Conservation (phyloP, 1,139 yeast species). For the Candida labiduridarum region DNA sequence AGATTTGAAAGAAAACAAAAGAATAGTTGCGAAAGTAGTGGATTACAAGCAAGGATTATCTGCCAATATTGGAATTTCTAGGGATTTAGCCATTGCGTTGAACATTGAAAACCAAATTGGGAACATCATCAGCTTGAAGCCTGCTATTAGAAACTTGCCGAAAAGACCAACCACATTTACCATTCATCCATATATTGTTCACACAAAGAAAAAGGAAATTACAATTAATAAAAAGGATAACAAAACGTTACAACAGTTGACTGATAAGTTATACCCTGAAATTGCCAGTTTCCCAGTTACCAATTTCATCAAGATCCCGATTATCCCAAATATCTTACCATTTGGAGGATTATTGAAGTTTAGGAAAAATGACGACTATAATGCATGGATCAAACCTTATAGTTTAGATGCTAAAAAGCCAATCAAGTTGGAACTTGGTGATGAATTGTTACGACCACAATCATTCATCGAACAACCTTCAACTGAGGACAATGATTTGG, state of each 20-base stretch:
- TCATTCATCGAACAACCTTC: conserved; percentile 40
- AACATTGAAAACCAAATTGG: conserved; percentile 57
- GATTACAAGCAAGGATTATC: conserved; percentile 29
- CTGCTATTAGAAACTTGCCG: conserved; percentile 42
- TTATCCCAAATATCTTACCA: conserved; percentile 49
- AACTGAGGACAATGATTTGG: conserved; percentile 15
- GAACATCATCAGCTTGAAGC: conserved; percentile 54
- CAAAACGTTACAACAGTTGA: conserved; percentile 20
- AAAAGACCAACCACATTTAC: conserved; percentile 46
- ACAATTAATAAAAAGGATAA: conserved; percentile 25
- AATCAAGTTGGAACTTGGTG: conserved; percentile 52
- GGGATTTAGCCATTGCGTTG: conserved; percentile 59
- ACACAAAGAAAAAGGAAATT: conserved; percentile 28
- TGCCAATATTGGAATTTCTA: conserved; percentile 60
- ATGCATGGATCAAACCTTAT: conserved; percentile 48
- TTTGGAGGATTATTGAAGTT: conserved; percentile 65
- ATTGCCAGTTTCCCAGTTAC: conserved; percentile 40
- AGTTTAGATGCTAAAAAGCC: conserved; percentile 26
- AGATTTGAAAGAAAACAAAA: conserved; percentile 39
- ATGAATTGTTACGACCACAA: conserved; percentile 52
- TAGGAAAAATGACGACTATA: conserved; percentile 44
- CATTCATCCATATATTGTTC: conserved; percentile 60
- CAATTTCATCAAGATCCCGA: conserved; percentile 53
- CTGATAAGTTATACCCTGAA: conserved; percentile 15
- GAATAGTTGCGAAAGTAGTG: conserved; percentile 58